phyloP scores from a whole-genome alignment of 441 rosid species.

The Eruca vesicaria region DNA sequence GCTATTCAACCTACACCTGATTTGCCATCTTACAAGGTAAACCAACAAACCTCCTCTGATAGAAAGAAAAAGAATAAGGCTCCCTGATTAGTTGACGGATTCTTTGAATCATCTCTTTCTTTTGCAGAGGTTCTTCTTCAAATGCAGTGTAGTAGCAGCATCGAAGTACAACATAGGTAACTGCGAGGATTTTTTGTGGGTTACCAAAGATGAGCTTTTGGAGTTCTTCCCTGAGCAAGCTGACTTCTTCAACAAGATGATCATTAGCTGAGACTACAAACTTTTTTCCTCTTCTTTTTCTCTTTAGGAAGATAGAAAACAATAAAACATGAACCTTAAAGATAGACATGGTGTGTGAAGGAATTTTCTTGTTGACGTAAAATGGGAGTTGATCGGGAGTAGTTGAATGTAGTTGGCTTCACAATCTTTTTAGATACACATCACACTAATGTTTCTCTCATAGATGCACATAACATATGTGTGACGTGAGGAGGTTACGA shows the following conservation, averaged over 20 bases:
- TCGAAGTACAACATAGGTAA: conserved; percentile 53
- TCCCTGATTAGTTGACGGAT: neutral
- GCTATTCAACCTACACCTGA: conserved; percentile 47
- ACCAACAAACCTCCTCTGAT: neutral
- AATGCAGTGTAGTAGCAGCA: conserved; percentile 76
- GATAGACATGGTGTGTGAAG: neutral
- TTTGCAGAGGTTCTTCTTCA: conserved; percentile 76
- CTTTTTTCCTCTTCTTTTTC: neutral
- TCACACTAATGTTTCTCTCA: too few species aligned
- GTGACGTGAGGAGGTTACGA: too few species aligned
- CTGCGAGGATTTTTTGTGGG: conserved; percentile 82
- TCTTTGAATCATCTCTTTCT: neutral
- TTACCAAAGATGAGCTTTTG: conserved; percentile 74
- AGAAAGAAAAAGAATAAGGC: neutral
- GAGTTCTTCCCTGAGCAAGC: conserved; percentile 77
- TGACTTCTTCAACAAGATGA: conserved; percentile 73
- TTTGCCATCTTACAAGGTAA: conserved; percentile 60
- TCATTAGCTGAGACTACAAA: conserved; percentile 57
- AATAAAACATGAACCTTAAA: neutral
- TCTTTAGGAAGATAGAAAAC: neutral
- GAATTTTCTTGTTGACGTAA: neutral
- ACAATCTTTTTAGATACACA: too few species aligned
- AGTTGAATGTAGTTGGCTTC: conserved; percentile 12
- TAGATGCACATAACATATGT: too few species aligned
- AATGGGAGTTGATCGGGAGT: conserved; percentile 5